Percentiles rank a stretch among this genome's conserved stretches.
These are phyloP conservation scores for Penicillium pancosmium DNA, from an alignment of 495 filamentous ascomycete species.

Conservation along the genomic window DNA sequence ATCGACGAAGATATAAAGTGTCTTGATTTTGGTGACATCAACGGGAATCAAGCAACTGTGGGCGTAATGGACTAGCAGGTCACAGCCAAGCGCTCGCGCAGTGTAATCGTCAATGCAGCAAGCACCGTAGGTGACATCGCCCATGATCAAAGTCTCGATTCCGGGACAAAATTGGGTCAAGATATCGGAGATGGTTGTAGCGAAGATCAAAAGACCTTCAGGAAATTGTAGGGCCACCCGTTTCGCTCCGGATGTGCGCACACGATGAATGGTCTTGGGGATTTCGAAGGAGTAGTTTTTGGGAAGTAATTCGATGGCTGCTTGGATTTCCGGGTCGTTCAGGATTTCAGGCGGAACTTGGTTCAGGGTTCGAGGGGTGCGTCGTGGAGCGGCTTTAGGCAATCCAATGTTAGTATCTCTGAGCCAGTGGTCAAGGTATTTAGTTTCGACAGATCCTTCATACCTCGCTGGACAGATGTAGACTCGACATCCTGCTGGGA, in stretches of 20 bases:
- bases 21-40: constrained; percentile 91
- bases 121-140: constrained; percentile 97
- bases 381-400: constrained; percentile 60
- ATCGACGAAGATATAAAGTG: constrained; percentile 96
- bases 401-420: background rate
- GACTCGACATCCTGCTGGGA: constrained; percentile 60
- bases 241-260: constrained; percentile 74
- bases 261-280: constrained; percentile 94
- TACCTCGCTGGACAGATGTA: constrained; percentile 53
- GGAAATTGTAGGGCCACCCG: constrained; percentile 93
- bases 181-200: constrained; percentile 97
- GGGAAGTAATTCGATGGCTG: constrained; percentile 83
- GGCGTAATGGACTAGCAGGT: constrained; percentile 95
- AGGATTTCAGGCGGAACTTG: constrained; percentile 87
- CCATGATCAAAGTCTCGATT: constrained; percentile 94
- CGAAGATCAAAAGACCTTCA: constrained; percentile 92
- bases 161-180: constrained; percentile 91
- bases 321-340: constrained; percentile 84
- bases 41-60: constrained; percentile 96
- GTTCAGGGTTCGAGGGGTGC: constrained; percentile 77
- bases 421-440: background rate
- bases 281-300: constrained; percentile 98
- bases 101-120: constrained; percentile 99
- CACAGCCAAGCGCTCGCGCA: constrained; percentile 89
- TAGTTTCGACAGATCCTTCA: background rate